A percentile compares a stretch with the other conserved stretches of the same genome.
phyloP scores from a whole-genome alignment of 768 basidiomycete species.

The Lactarius sp. region DNA sequence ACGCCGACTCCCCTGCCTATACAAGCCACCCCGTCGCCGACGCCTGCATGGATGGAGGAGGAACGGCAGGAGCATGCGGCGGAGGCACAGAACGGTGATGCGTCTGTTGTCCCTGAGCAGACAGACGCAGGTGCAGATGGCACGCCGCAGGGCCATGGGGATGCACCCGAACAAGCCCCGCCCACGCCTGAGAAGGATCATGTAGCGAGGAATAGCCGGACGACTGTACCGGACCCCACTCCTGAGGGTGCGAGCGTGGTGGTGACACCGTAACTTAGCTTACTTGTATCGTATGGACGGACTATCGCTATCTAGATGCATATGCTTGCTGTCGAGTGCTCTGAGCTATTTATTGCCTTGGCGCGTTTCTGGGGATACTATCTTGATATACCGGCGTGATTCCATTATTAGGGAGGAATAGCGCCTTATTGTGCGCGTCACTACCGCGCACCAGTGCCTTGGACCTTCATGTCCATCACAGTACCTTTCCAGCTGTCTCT shows the following conservation, averaged over 20 bases:
- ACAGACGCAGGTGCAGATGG: not conserved
- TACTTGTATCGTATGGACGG: not conserved
- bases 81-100: not conserved
- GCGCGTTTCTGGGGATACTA: too few species aligned
- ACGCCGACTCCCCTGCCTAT: constrained; percentile 3
- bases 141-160: not conserved
- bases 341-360: too few species aligned
- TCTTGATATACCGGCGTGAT: too few species aligned
- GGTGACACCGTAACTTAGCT: not conserved
- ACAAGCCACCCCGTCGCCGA: not conserved
- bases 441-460: too few species aligned
- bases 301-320: not conserved
- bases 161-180: not conserved
- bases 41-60: constrained; percentile 1
- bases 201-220: not conserved
- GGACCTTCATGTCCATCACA: too few species aligned
- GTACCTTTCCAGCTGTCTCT: too few species aligned
- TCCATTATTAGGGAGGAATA: too few species aligned
- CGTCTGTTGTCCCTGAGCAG: not conserved
- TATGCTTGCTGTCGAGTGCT: too few species aligned
- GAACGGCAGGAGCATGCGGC: not conserved
- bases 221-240: not conserved
- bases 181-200: constrained; percentile 13
- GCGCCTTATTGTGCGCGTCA: too few species aligned
- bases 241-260: constrained; percentile 3